These are phyloP conservation scores for Phytopythium chamaehyphon DNA, from an alignment of 352 stramenopile species.

Conservation along the genomic window DNA sequence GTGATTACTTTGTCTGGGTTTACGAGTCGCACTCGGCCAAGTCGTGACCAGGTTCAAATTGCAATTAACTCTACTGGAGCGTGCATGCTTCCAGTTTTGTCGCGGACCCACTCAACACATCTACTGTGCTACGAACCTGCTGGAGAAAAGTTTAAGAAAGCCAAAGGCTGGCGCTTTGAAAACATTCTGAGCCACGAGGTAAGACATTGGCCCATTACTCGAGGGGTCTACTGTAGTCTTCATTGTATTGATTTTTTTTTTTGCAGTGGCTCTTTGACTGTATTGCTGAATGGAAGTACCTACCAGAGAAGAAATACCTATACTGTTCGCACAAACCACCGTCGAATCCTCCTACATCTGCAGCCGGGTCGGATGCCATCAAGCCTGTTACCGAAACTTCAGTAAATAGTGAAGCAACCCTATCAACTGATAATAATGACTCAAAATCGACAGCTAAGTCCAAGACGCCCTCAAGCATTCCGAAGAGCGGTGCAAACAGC, in stretches of 20 bases:
- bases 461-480: constrained; percentile 22
- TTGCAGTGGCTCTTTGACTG: constrained; percentile 76
- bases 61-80: constrained; percentile 79
- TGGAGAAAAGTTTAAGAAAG: constrained; percentile 86
- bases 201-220: constrained; percentile 5
- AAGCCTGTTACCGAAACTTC: constrained; percentile 13
- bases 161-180: constrained; percentile 72
- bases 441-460: constrained; percentile 9
- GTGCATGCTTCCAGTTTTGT: constrained; percentile 80
- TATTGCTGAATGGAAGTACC: constrained; percentile 56
- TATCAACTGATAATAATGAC: background rate
- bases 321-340: constrained; percentile 26
- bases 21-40: constrained; percentile 67
- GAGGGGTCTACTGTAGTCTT: no score
- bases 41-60: constrained; percentile 79
- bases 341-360: background rate
- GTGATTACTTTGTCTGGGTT: constrained; percentile 84
- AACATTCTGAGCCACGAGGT: constrained; percentile 83
- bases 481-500: constrained; percentile 6
- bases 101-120: constrained; percentile 77
- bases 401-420: constrained; percentile 10
- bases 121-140: constrained; percentile 71
- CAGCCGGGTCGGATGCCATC: constrained; percentile 20
- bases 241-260: no score
- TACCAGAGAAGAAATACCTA: constrained; percentile 47